phyloP scores from a whole-genome alignment of 140 eudicot species.

The Stevia rebaudiana region DNA sequence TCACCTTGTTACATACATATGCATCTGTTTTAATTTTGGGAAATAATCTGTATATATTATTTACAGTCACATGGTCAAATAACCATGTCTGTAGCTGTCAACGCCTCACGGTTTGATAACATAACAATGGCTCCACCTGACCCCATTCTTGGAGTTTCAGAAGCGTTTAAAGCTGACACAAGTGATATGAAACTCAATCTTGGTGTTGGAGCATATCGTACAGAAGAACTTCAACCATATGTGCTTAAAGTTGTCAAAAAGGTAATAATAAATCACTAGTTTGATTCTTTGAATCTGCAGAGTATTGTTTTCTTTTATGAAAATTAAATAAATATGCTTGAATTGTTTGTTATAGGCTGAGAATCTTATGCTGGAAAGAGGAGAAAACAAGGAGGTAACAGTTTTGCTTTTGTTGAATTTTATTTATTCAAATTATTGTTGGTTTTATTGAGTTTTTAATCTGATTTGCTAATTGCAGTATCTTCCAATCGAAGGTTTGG shows the following conservation, averaged over 20 bases:
- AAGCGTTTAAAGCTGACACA: conserved; percentile 93
- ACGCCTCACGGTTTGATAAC: conserved; percentile 68
- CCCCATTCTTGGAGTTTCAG: conserved; percentile 96
- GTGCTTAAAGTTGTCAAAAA: conserved; percentile 93
- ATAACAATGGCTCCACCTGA: conserved; percentile 98
- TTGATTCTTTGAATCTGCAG: background rate
- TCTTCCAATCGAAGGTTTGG: conserved; percentile 99
- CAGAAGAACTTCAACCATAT: conserved; percentile 95
- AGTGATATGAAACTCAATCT: conserved; percentile 87
- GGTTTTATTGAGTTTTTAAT: background rate
- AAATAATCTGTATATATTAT: conserved; percentile 6
- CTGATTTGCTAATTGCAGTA: conserved; percentile 47
- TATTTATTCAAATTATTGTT: background rate
- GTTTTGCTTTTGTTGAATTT: background rate
- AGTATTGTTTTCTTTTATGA: background rate
- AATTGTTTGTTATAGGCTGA: conserved; percentile 58
- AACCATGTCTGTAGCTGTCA: conserved; percentile 61
- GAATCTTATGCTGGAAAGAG: conserved; percentile 87
- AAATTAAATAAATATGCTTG: background rate
- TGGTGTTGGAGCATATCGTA: conserved; percentile 97
- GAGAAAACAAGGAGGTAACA: conserved; percentile 92
- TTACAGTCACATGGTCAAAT: conserved; percentile 55
- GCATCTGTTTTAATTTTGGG: background rate
- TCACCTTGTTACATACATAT: background rate
- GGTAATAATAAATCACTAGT: conserved; percentile 33